Conservation (phyloP, 2,329 filamentous ascomycete genomes). For the Colletotrichum ledebouriae region DNA sequence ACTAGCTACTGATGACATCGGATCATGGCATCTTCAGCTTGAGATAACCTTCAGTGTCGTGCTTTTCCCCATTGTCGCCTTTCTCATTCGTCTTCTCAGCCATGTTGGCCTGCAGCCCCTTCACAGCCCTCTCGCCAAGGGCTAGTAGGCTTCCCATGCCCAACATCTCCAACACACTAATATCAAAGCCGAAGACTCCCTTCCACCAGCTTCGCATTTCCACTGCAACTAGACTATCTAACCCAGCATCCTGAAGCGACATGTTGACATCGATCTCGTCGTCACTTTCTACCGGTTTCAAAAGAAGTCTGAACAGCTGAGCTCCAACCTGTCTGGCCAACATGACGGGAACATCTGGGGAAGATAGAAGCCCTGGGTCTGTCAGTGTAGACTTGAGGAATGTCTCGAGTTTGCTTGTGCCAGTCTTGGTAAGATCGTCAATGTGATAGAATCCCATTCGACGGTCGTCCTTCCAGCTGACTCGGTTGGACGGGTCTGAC, state of each 20-base stretch:
- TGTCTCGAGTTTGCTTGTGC: constrained; percentile 46
- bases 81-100: neutral
- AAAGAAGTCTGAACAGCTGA: constrained; percentile 41
- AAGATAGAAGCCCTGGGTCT: constrained; percentile 3
- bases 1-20: too few relatives aligned
- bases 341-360: neutral
- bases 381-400: neutral
- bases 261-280: constrained; percentile 8
- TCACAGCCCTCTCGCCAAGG: constrained; percentile 35
- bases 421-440: neutral
- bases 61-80: neutral
- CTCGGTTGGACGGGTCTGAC: constrained; percentile 34
- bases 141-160: constrained; percentile 41
- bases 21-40: constrained; percentile 33
- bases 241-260: constrained; percentile 36
- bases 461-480: constrained; percentile 43
- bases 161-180: constrained; percentile 42
- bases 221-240: constrained; percentile 46
- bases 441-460: constrained; percentile 47
- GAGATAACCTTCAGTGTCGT: constrained; percentile 22
- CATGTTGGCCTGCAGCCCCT: neutral
- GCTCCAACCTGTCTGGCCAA: constrained; percentile 42
- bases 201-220: constrained; percentile 46
- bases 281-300: constrained; percentile 44
- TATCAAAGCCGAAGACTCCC: constrained; percentile 43